phyloP scores from a whole-genome alignment of 2,329 filamentous ascomycete species.

The Pseudonectria buxi region DNA sequence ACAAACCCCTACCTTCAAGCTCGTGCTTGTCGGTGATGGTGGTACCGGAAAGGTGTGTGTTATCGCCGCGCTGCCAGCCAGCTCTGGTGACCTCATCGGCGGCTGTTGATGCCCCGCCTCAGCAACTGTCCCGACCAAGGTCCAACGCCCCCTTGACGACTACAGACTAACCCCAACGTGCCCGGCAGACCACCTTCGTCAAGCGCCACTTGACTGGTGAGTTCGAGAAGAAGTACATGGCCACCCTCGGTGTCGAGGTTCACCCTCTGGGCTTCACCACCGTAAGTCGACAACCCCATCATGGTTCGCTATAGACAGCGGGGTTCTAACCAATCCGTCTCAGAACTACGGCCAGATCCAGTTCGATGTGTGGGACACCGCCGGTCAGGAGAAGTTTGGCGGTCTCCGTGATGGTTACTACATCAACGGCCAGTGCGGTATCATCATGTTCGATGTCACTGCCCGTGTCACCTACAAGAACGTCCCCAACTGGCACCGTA shows the following conservation, averaged over 20 bases:
- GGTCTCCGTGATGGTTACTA: constrained; percentile 99
- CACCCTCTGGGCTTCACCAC: constrained; percentile 97
- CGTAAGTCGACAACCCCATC: constrained; percentile 54
- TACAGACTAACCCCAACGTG: constrained; percentile 12
- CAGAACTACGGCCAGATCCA: constrained; percentile 93
- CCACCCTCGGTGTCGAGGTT: constrained; percentile 97
- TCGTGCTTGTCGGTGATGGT: constrained; percentile 98
- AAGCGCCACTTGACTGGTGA: constrained; percentile 99
- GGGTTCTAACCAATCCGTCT: constrained; percentile 24
- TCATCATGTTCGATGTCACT: constrained; percentile 99
- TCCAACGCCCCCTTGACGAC: constrained; percentile 1
- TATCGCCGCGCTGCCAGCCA: constrained; percentile 14
- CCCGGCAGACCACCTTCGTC: constrained; percentile 89
- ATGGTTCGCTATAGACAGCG: constrained; percentile 8
- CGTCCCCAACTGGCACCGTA: constrained; percentile 99
- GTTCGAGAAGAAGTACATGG: constrained; percentile 99
- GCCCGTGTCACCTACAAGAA: constrained; percentile 99
- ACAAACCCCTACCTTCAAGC: constrained; percentile 85
- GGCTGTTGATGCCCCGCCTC: constrained; percentile 16
- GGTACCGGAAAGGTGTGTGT: constrained; percentile 89
- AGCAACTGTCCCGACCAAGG: constrained; percentile 1
- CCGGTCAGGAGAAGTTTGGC: constrained; percentile 98
- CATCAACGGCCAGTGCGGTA: constrained; percentile 99
- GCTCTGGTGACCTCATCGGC: constrained; percentile 15
- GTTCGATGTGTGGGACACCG: constrained; percentile 99